Evolutionary conservation across 177 flowering plant genomes (phyloP), one percentile per base, ranked within the genome.

Genomic region (Vitis hybrid): DNA sequence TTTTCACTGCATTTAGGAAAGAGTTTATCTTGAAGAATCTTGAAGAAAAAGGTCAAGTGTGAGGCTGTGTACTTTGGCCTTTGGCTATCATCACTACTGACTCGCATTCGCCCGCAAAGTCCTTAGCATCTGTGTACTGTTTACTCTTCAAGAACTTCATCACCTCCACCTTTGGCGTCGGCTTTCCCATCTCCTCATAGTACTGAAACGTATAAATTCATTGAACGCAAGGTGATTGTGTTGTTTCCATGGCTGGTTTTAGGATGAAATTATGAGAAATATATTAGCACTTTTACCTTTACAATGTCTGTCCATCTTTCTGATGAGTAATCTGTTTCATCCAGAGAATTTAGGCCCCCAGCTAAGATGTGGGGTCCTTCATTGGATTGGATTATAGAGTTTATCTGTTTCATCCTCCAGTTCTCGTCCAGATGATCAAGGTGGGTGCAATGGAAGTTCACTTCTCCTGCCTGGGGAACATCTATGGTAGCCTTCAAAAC

Each of bases 321-420:
- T 1, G 72, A 61, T 0, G 99, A 93, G 75, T 95, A 95, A 81
- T 95, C 99, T 13, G 92, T 78, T 80, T 84, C 90, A 12, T 92
- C 96, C 1, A 93, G 86, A 11, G 99, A 89, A 74, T 93, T 95
- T 6, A 95, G 90, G 11, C 94, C 98, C 66, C 99, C 99, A 1
- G 91, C 93, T 59, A 95, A 77, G 55, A 95, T 89, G 72, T 95
- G 94, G 0, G 98, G 93, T 10, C 65, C 82, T 11, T 86, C 83
- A 15, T 67, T 74, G 2, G 93, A 83, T 72, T 86, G 78, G 50
- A 95, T 86, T 45, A 90, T 91, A 9, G 99, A 86, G 62, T 83
- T 81, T 14, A 95, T 85, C 78, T 95, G 99, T 75, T 93, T 95
- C 99, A 95, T 91, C 68, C 99, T 70, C 99, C 99, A 95, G 50